These are phyloP conservation scores for Petrea volubilis DNA, from an alignment of 257 asterid species.

Conservation along the genomic window DNA sequence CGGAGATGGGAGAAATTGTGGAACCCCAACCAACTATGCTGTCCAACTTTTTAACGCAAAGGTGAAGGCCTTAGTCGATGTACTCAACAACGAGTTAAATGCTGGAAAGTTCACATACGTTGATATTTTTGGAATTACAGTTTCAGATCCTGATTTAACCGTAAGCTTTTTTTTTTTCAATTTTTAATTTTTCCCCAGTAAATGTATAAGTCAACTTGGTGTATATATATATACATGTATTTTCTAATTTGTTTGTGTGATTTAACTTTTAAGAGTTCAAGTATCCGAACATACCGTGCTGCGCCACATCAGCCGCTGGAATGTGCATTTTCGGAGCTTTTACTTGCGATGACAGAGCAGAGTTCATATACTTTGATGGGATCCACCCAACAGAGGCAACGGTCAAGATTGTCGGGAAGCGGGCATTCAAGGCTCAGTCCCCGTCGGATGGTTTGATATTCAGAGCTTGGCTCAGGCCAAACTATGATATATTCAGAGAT, in stretches of 20 bases:
- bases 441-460: constrained; percentile 36
- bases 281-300: not conserved
- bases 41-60: not conserved
- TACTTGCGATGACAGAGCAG: not conserved
- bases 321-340: not conserved
- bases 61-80: constrained; percentile 10
- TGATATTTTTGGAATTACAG: not conserved
- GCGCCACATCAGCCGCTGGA: not conserved
- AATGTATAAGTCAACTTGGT: too few species aligned
- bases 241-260: not conserved
- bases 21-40: not conserved
- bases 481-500: too few species aligned
- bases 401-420: not conserved
- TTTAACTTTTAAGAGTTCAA: constrained; percentile 3
- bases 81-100: constrained; percentile 2
- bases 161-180: not conserved
- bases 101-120: constrained; percentile 14
- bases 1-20: not conserved
- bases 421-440: constrained; percentile 30
- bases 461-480: constrained; percentile 17
- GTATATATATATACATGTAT: not conserved
- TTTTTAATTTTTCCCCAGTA: too few species aligned
- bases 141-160: not conserved
- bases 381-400: constrained; percentile 22
- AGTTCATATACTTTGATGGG: constrained; percentile 19